A percentile compares a stretch with the other conserved stretches of the same genome.
phyloP scores from a whole-genome alignment of 2,329 filamentous ascomycete species.

The Rhynchosporium agropyri region DNA sequence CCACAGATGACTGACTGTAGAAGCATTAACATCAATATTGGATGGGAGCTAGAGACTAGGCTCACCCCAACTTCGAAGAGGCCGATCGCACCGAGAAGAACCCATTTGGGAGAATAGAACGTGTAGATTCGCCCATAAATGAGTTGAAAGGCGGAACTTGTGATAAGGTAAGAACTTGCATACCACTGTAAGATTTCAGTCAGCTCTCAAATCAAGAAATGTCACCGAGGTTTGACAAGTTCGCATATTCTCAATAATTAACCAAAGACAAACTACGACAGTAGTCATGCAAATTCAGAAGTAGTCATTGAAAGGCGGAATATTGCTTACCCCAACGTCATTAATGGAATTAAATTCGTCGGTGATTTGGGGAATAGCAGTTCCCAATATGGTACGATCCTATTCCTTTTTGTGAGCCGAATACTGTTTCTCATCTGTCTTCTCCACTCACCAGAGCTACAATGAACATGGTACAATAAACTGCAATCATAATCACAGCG shows the following conservation, averaged over 20 bases:
- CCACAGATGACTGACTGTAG: slow-evolving; percentile 42
- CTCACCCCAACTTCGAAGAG: slow-evolving; percentile 44
- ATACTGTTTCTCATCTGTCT: background rate
- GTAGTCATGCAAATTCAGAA: background rate
- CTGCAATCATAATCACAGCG: slow-evolving; percentile 48
- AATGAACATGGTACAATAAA: slow-evolving; percentile 52
- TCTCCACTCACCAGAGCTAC: slow-evolving; percentile 34
- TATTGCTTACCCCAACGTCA: slow-evolving; percentile 44
- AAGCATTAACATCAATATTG: background rate
- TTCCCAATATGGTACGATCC: slow-evolving; percentile 45
- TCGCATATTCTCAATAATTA: background rate
- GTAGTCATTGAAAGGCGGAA: background rate
- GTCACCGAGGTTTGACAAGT: background rate
- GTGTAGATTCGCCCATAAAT: slow-evolving; percentile 42
- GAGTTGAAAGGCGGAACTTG: slow-evolving; percentile 38
- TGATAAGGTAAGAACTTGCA: slow-evolving; percentile 46
- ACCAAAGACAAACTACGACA: no score
- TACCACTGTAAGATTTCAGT: slow-evolving; percentile 44
- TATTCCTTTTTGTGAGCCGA: slow-evolving; percentile 20
- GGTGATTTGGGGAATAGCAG: slow-evolving; percentile 46
- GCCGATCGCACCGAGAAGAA: slow-evolving; percentile 38
- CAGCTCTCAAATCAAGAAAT: background rate
- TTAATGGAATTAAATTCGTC: slow-evolving; percentile 46
- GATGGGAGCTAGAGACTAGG: background rate
- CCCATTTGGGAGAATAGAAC: slow-evolving; percentile 41